Evolutionary conservation across 2,329 filamentous ascomycete species (phyloP), one percentile per base, ranked within the genome.

Genomic region (Coniella vitis): DNA sequence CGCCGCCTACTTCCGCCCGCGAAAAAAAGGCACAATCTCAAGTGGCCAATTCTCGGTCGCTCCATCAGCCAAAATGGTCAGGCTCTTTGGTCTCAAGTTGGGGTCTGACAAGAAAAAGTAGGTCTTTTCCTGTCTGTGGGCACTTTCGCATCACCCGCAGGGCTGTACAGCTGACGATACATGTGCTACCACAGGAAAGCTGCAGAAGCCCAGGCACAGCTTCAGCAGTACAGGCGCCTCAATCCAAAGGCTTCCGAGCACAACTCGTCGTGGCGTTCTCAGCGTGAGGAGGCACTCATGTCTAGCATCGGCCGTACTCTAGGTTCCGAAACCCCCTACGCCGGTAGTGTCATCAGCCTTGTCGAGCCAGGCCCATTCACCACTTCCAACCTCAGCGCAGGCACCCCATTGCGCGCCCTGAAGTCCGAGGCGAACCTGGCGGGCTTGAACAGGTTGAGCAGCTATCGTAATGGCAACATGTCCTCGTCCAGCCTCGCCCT

Each of bases 31-130:
- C 37, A 38, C 12, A 19, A 38, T 17, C 19, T 14, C 19, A 39
- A 13, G 29, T 25, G 21, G 10, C 16, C 32, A 19, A n/a, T n/a
- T 19, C 35, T 14, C 38, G 43, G 29, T 39, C 16, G 32, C 41
- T 37, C 45, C 32, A 45, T 39, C 22, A 14, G 13, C 38, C 17
- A 52, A 36, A 40, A 80, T 81, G 78, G 77, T 80, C 19, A 79
- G 78, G 2, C 77, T 81, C 55, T 79, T 80, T 54, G 76, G 76
- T 43, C 64, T 81, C 59, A 78, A 73, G 60, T 67, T 79, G 52
- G 74, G 75, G 43, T 69, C 69, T 56, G 74, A 76, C 54, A 79
- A 73, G 65, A 80, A 79, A 63, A 78, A 76, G 70, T 73, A 65
- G 69, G 75, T n/a, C n/a, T n/a, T n/a, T n/a, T 70, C 39, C n/a